These are phyloP conservation scores for Xylariaceae sp. DNA, from an alignment of 2,329 filamentous ascomycete species.

Conservation along the genomic window DNA sequence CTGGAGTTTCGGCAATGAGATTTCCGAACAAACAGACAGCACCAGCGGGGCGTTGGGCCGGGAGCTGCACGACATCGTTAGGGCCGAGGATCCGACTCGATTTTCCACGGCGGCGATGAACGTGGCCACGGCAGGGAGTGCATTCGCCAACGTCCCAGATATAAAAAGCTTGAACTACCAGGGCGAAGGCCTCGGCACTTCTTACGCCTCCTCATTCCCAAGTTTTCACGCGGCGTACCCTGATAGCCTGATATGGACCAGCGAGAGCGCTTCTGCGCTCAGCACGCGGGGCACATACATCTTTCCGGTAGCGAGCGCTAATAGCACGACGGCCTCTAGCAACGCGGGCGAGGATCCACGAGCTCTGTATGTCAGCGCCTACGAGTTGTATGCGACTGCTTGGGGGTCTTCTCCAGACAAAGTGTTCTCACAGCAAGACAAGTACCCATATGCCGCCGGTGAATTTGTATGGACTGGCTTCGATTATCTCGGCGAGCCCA, in stretches of 20 bases:
- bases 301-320: slow-evolving; percentile 46
- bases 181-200: slow-evolving; percentile 41
- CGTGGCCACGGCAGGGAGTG: slow-evolving; percentile 37
- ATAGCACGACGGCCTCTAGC: slow-evolving; percentile 36
- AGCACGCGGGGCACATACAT: slow-evolving; percentile 51
- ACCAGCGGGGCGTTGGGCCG: slow-evolving; percentile 24
- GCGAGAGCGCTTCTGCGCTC: slow-evolving; percentile 44
- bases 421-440: slow-evolving; percentile 49
- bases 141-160: slow-evolving; percentile 43
- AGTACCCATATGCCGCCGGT: slow-evolving; percentile 48
- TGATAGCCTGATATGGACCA: slow-evolving; percentile 44
- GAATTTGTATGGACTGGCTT: slow-evolving; percentile 54
- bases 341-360: slow-evolving; percentile 41
- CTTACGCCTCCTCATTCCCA: slow-evolving; percentile 7
- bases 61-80: slow-evolving; percentile 40
- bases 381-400: slow-evolving; percentile 48
- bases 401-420: slow-evolving; percentile 52
- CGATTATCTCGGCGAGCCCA: slow-evolving; percentile 51
- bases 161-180: slow-evolving; percentile 55
- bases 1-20: slow-evolving; percentile 56
- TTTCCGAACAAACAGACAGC: slow-evolving; percentile 42
- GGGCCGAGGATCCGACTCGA: slow-evolving; percentile 47
- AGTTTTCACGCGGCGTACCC: slow-evolving; percentile 45
- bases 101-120: slow-evolving; percentile 47
- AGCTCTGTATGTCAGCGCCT: slow-evolving; percentile 42